Evolutionary conservation across 257 asterid genomes (phyloP), one percentile per base, ranked within the genome.

Genomic region (Nicotiana noctiflora): DNA sequence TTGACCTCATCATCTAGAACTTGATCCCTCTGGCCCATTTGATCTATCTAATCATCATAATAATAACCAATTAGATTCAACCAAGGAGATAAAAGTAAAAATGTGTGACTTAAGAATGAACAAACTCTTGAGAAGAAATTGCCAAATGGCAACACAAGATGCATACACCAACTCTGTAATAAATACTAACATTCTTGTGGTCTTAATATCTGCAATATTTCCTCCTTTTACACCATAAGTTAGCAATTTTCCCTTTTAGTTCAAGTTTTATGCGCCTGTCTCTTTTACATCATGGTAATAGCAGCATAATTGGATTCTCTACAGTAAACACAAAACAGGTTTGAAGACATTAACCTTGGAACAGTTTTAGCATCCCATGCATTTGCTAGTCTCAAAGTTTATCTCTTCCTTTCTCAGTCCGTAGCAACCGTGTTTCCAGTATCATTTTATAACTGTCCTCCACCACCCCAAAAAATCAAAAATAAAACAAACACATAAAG

Each of bases 1-100:
- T 91, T 93, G 81, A 95, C 98, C 88, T 93, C 99, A 70, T 92
- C 97, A 85, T 93, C 98, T 64, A 93, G 79, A 80, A 82, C 87
- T 79, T 92, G 94, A 89, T 95, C 99, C 86, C 84, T 91, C 86
- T 90, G 93, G 79, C 97, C 97, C 92, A 92, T 87, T 27, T 91
- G 97, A 85, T 95, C 98, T 80, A 95, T 85, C 99, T 95, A 86
- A 85, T 31, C 83, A 68, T 72, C 81, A 63, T 85, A 81, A 32
- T 67, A 65, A 37, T 49, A 77, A 79, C 23, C 62, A 46, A 23
- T 40, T 32, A 59, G 34, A 17, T 27, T 65, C 80, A 68, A 62
- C 55, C 27, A 84, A 76, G 80, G 37, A 32, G 15, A 57, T n/a
- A 21, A 79, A 80, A 31, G 63, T 34, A 46, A 84, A 79, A 46